These are phyloP conservation scores for Rhodotorula babjevae DNA, from an alignment of 768 basidiomycete species.

Conservation along the genomic window DNA sequence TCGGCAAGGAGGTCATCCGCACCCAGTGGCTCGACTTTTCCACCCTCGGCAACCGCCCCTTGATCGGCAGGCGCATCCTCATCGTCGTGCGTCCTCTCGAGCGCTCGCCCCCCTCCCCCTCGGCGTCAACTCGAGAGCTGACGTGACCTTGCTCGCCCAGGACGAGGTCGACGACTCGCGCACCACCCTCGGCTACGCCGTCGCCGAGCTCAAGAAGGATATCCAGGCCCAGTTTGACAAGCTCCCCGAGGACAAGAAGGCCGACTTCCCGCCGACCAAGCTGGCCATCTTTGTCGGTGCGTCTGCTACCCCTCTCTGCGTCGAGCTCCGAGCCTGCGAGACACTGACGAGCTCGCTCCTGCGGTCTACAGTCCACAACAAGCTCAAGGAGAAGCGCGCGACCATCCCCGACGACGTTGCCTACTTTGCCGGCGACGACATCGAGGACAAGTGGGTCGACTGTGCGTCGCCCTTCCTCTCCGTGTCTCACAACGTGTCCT, in stretches of 20 bases:
- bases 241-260: constrained; percentile 45
- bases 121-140: no score
- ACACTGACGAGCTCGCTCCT: no score
- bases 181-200: constrained; percentile 64
- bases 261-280: constrained; percentile 64
- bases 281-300: constrained; percentile 80
- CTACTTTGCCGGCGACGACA: constrained; percentile 77
- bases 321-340: not conserved
- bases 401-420: constrained; percentile 61
- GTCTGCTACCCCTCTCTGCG: constrained; percentile 13
- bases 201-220: constrained; percentile 83
- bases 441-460: constrained; percentile 41
- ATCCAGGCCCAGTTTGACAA: constrained; percentile 51
- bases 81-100: constrained; percentile 64
- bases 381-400: constrained; percentile 78
- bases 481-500: not conserved
- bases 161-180: constrained; percentile 52
- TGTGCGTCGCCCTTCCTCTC: not conserved
- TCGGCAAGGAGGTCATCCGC: constrained; percentile 74
- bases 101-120: no score
- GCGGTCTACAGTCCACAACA: constrained; percentile 65
- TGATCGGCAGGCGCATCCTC: constrained; percentile 74
- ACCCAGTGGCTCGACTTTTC: constrained; percentile 81
- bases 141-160: not conserved
- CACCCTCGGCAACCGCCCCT: constrained; percentile 52